These are phyloP conservation scores for Vachellia pachyceras DNA, from an alignment of 306 rosid species.

Conservation along the genomic window DNA sequence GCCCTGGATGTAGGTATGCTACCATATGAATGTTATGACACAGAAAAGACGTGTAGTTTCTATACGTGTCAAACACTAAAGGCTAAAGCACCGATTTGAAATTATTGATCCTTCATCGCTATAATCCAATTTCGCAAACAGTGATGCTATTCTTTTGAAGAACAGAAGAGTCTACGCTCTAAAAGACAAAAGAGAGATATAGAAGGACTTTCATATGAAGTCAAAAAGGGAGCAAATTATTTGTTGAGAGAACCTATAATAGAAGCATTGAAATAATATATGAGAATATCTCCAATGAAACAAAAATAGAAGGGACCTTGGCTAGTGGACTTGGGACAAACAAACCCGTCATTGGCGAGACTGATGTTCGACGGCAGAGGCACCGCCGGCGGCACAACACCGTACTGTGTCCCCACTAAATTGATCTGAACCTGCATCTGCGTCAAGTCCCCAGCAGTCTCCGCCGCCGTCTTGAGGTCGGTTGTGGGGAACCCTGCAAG, in stretches of 20 bases:
- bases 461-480: slow-evolving; percentile 87
- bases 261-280: background rate
- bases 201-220: background rate
- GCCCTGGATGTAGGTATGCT: background rate
- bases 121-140: background rate
- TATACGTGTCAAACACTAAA: background rate
- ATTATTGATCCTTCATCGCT: background rate
- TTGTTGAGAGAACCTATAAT: background rate
- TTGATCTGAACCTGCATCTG: slow-evolving; percentile 82
- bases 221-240: background rate
- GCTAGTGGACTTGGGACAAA: slow-evolving; percentile 50
- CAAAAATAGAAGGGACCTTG: slow-evolving; percentile 51
- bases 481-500: slow-evolving; percentile 79
- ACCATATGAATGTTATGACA: background rate
- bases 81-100: background rate
- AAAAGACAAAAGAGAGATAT: background rate
- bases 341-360: slow-evolving; percentile 79
- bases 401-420: slow-evolving; percentile 77
- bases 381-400: slow-evolving; percentile 67
- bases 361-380: slow-evolving; percentile 76
- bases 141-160: background rate
- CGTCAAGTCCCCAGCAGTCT: slow-evolving; percentile 86
- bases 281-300: background rate
- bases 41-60: background rate
- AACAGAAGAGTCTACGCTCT: background rate